Evolutionary conservation across 192 early-diverging fungal species (phyloP).

Genomic region (Coemansia sp.): DNA sequence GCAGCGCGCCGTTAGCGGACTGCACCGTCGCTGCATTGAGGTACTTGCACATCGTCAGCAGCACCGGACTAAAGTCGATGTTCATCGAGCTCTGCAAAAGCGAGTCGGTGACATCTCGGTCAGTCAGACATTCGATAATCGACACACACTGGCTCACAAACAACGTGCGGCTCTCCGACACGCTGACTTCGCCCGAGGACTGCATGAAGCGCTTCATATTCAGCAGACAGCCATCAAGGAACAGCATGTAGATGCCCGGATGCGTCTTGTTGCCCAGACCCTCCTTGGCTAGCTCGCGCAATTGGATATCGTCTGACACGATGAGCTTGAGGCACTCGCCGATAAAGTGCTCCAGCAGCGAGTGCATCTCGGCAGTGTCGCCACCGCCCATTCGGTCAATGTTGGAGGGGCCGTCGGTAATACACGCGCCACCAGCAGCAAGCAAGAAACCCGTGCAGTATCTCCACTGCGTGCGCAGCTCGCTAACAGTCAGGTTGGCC

Average conservation of each 20-base stretch:
- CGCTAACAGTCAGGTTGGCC: slow-evolving; percentile 32
- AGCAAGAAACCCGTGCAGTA: slow-evolving; percentile 57
- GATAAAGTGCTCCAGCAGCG: slow-evolving; percentile 56
- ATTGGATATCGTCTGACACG: slow-evolving; percentile 54
- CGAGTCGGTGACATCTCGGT: slow-evolving; percentile 47
- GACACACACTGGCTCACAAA: slow-evolving; percentile 57
- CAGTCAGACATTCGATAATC: slow-evolving; percentile 52
- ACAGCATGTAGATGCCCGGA: slow-evolving; percentile 54
- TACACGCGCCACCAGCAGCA: slow-evolving; percentile 50
- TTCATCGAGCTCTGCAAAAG: slow-evolving; percentile 46
- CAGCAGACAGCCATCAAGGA: slow-evolving; percentile 50
- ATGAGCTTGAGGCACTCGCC: slow-evolving; percentile 57
- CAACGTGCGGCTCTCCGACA: slow-evolving; percentile 55
- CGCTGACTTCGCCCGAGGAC: slow-evolving; percentile 52
- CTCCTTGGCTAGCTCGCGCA: slow-evolving; percentile 56
- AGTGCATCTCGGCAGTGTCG: slow-evolving; percentile 50
- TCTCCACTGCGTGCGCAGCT: slow-evolving; percentile 56
- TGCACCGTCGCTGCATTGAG: slow-evolving; percentile 43
- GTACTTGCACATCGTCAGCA: slow-evolving; percentile 52
- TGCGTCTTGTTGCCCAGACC: slow-evolving; percentile 56
- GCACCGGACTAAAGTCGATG: slow-evolving; percentile 54
- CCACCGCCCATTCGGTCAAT: slow-evolving; percentile 43
- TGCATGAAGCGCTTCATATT: slow-evolving; percentile 57
- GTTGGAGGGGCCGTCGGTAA: slow-evolving; percentile 32
- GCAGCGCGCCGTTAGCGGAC: slow-evolving; percentile 40